phyloP scores from a whole-genome alignment of 257 asterid species.

The Solanum virginianum region DNA sequence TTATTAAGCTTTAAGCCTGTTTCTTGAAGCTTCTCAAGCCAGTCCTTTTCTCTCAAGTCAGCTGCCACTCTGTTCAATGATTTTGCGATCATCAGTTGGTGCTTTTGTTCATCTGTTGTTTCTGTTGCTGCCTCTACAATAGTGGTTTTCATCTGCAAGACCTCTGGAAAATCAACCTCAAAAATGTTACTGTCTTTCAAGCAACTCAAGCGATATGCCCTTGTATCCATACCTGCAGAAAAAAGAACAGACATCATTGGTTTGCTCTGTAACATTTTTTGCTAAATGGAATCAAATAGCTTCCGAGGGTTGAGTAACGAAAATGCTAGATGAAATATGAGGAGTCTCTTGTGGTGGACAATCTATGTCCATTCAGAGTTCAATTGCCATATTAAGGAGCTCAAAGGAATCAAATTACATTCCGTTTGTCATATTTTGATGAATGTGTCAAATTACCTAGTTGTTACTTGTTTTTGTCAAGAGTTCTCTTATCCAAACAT shows the following conservation, averaged over 20 bases:
- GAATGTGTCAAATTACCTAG: not conserved
- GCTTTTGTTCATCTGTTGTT: conserved; percentile 41
- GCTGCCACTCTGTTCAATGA: conserved; percentile 82
- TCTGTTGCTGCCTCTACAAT: conserved; percentile 60
- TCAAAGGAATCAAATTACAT: not conserved
- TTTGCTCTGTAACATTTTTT: not conserved
- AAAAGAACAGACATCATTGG: conserved; percentile 3
- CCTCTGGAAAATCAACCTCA: conserved; percentile 88
- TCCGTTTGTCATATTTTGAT: not conserved
- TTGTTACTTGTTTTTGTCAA: not conserved
- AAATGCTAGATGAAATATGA: not conserved
- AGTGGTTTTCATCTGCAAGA: conserved; percentile 55
- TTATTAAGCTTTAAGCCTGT: conserved; percentile 63
- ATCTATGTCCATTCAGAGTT: not conserved
- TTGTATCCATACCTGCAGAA: conserved; percentile 89
- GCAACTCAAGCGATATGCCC: conserved; percentile 82
- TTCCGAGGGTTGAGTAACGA: not conserved
- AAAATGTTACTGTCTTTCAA: conserved; percentile 65
- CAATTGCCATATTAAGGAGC: not conserved
- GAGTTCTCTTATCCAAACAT: not conserved
- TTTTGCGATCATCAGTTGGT: conserved; percentile 52
- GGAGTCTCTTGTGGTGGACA: not conserved
- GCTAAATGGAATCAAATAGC: not conserved
- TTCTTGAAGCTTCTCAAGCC: conserved; percentile 78
- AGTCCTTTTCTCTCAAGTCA: conserved; percentile 67